Percentiles rank a stretch among this genome's conserved stretches.
phyloP scores from a whole-genome alignment of 169 alveolate genomes.

The Cryptosporidium meleagridis region DNA sequence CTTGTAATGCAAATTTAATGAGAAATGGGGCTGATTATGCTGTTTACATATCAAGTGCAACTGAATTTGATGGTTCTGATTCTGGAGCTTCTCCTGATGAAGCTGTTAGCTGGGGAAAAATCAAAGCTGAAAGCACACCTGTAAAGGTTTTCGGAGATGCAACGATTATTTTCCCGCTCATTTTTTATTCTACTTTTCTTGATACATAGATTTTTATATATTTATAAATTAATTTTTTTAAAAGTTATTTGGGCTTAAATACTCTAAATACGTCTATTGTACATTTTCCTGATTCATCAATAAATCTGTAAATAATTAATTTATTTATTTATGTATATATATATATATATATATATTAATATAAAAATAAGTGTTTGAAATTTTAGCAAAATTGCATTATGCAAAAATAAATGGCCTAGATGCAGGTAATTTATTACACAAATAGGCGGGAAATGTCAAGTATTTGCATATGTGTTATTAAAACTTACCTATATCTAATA shows the following conservation, averaged over 20 bases:
- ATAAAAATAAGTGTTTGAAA: background rate
- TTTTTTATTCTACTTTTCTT: slow-evolving; percentile 63
- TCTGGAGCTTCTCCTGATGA: slow-evolving; percentile 99
- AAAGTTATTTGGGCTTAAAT: slow-evolving; percentile 31
- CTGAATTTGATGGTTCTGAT: slow-evolving; percentile 98
- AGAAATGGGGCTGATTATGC: slow-evolving; percentile 99
- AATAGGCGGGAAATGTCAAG: background rate
- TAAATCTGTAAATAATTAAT: background rate
- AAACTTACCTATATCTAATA: slow-evolving; percentile 69
- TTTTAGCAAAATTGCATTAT: background rate
- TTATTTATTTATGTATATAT: background rate
- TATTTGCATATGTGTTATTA: background rate
- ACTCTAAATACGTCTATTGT: slow-evolving; percentile 56
- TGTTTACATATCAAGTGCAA: slow-evolving; percentile 96
- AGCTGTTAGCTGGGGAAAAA: slow-evolving; percentile 99
- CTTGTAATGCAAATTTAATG: slow-evolving; percentile 98
- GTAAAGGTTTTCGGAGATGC: slow-evolving; percentile 98
- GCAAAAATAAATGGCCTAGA: no score
- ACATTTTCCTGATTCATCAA: slow-evolving; percentile 2
- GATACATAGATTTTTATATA: background rate
- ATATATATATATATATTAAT: background rate
- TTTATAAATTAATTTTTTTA: background rate
- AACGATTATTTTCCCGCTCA: slow-evolving; percentile 93
- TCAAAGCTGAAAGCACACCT: slow-evolving; percentile 92
- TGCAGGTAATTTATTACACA: background rate